Base-by-base conservation (phyloP, 2,329 filamentous ascomycete genomes). In the Colletotrichum melonis region DNA sequence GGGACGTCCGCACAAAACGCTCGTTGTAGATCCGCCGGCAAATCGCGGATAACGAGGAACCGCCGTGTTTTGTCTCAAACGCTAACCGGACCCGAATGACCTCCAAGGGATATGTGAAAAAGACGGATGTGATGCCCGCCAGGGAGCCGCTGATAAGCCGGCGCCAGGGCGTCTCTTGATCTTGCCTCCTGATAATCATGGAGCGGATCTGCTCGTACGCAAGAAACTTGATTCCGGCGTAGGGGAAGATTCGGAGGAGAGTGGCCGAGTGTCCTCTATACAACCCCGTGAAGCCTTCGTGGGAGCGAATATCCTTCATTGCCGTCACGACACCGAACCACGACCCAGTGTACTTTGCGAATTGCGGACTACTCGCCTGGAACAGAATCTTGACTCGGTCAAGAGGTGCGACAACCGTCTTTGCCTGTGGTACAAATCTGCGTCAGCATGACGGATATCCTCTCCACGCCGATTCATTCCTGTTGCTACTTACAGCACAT, bases 361-460 rank as follows among this genome's bases (percentile, higher is more conserved):
- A 99, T 77, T 97, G 93, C 3, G 97, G 97, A 79, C 97, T 98
- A 79, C 93, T 95, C 65, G 97, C 93, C 82, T 99, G 97, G 85
- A 99, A 98, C 55, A 99, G 93, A 80, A 99, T 99, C 85, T 99
- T 99, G 79, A 99, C 97, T 76, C 97, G 93, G 84, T 99, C 97
- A 76, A 99, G 93, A 28, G 97, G 97, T 28, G 95, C 97, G 49
- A 99, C 97, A 7, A 97, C 88, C 0, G 96, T 98, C 88, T 99
- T 99, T 74, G 94, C 97, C 95, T 98, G 78, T 64, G 74, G 69
- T 64, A 54, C 57, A 24, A n/a, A 42, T 52, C 8, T 30, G 38
- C 14, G 57, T 66, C 32, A 64, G 65, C 42, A 9, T 54, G 28
- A 71, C 38, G 64, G 11, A 19, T 6, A 2, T 24, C 22, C 2